Evolutionary conservation across 495 filamentous ascomycete species (phyloP).

Genomic region (Hyaloscypha finlandica): DNA sequence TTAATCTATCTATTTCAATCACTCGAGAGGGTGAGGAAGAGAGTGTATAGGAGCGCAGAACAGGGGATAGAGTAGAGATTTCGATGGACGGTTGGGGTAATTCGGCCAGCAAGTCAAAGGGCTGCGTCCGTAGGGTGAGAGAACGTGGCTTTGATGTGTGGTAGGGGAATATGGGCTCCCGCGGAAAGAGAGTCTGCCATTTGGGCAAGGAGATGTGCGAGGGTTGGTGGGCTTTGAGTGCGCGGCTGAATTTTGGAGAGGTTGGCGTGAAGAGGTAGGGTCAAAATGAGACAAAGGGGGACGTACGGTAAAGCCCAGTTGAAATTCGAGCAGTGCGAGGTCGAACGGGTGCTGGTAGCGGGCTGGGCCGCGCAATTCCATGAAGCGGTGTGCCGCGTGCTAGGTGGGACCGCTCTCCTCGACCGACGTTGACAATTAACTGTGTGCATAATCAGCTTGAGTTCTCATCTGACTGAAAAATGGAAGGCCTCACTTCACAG

Average conservation of each 20-base stretch:
- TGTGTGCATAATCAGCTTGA: not conserved
- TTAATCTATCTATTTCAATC: not conserved
- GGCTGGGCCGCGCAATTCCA: conserved; percentile 9
- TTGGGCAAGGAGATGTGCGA: not conserved
- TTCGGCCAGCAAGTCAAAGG: not conserved
- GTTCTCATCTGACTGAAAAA: not conserved
- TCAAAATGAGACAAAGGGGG: not conserved
- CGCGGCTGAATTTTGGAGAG: conserved; percentile 3
- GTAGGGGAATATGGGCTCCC: not conserved
- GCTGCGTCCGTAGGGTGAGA: not conserved
- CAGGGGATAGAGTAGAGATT: not conserved
- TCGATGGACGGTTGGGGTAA: not conserved
- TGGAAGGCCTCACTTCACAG: conserved; percentile 5
- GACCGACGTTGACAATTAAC: conserved; percentile 11
- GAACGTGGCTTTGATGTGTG: not conserved
- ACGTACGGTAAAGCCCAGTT: conserved; percentile 12
- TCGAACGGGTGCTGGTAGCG: conserved; percentile 17
- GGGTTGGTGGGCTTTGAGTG: not conserved
- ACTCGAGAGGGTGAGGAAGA: not conserved
- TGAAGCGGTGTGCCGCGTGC: conserved; percentile 9
- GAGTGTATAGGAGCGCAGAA: not conserved
- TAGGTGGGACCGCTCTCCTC: conserved; percentile 19
- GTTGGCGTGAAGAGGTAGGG: not conserved
- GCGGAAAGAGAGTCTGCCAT: not conserved
- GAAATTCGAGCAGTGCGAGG: conserved; percentile 15